Base-by-base conservation (phyloP, 1,284 basidiomycete species). In the Tylopilus sp. region DNA sequence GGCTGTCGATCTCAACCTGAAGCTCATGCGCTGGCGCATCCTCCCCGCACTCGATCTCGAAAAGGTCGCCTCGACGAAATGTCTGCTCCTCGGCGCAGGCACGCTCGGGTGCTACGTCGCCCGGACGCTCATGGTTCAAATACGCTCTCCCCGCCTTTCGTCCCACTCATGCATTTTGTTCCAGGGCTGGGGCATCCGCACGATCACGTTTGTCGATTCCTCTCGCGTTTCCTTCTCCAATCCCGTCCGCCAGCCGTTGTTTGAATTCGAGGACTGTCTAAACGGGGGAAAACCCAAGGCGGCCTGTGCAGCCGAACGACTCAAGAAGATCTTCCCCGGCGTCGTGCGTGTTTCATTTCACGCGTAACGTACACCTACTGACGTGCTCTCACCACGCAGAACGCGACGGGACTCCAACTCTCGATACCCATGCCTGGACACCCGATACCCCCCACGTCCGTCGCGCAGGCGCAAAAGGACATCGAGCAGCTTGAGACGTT, bases 341-440 rank as follows among this genome's bases (percentile, higher is more conserved):
- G 82, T 97, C 2, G 92, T 95, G 54, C 31, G 47, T 52, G 19
- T 35, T 19, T 4, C 2, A 5, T 41, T 15, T 40, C 12, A 28
- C 12, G 6, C 15, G 5, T 19, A 9, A 31, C 16, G 6, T 13
- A 8, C 23, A 35, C 33, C 31, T 13, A 18, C 39, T 40, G 28
- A 38, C 21, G 13, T n/a, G 21, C 12, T 39, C 15, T 33, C 4
- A 10, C 11, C 9, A 11, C n/a, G 16, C 46, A 95, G 90, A 86
- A 92, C 50, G 82, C 93, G 0, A 76, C 74, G 0, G 95, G 92
- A 0, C 72, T 87, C 56, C 74, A 78, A 11, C 71, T 99, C 11
- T 81, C 82, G 13, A 89, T 99, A 52, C 96, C 97, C 1, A 99
- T 99, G 96, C 97, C 97, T 0, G 97, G 97, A 0, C 96, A 99